Conservation (phyloP, 2,329 filamentous ascomycete species). For the Clonostachys byssicola region DNA sequence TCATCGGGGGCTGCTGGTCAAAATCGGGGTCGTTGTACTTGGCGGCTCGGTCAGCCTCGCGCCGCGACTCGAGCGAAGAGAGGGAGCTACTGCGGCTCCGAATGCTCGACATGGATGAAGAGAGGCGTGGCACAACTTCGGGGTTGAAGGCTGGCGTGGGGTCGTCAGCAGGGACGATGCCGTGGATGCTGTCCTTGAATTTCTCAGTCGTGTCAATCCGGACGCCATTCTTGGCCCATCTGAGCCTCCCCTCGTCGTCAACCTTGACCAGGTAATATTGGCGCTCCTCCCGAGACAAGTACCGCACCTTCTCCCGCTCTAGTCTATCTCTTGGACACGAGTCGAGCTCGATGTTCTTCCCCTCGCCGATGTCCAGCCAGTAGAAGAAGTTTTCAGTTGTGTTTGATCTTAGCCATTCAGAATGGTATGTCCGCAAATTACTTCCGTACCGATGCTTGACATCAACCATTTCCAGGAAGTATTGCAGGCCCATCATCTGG, state of each 20-base stretch:
- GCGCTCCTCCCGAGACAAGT: conserved; percentile 78
- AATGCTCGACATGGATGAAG: conserved; percentile 5
- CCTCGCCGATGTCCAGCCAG: conserved; percentile 83
- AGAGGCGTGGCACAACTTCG: conserved; percentile 6
- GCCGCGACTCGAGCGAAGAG: conserved; percentile 36
- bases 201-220: conserved; percentile 71
- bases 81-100: conserved; percentile 20
- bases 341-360: conserved; percentile 63
- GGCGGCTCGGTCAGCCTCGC: conserved; percentile 56
- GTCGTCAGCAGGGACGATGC: conserved; percentile 61
- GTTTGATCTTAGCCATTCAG: conserved; percentile 73
- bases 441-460: conserved; percentile 83
- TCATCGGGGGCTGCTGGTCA: conserved; percentile 42
- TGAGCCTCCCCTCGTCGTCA: conserved; percentile 69
- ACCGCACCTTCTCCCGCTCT: conserved; percentile 76
- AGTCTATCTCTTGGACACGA: conserved; percentile 70
- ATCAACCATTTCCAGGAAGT: conserved; percentile 84
- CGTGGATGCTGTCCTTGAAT: conserved; percentile 77
- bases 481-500: conserved; percentile 79
- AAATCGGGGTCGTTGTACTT: conserved; percentile 62
- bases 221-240: conserved; percentile 80
- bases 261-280: conserved; percentile 76
- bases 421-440: conserved; percentile 77
- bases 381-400: conserved; percentile 90
- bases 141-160: conserved; percentile 48